These are phyloP conservation scores for Lactifluus echinatus DNA, from an alignment of 768 basidiomycete species.

Conservation along the genomic window DNA sequence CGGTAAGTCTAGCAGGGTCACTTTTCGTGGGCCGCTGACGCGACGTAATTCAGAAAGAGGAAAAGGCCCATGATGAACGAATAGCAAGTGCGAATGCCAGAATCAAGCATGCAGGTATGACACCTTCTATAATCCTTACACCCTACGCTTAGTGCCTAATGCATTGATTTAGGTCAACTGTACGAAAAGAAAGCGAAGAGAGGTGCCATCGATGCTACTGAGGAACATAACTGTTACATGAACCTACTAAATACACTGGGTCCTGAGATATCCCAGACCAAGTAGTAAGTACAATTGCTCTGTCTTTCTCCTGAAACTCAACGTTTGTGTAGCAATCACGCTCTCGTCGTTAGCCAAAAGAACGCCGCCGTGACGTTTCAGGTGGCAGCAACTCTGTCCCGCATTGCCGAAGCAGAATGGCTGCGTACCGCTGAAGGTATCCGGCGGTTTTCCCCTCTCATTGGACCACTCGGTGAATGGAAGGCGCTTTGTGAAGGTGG, in stretches of 20 bases:
- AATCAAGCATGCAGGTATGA: conserved; percentile 67
- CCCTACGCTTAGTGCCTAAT: neutral
- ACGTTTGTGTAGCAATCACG: conserved; percentile 50
- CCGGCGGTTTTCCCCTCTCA: conserved; percentile 52
- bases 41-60: conserved; percentile 52
- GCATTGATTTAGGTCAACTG: conserved; percentile 53
- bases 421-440: conserved; percentile 61
- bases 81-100: conserved; percentile 56
- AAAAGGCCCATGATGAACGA: conserved; percentile 66
- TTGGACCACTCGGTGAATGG: conserved; percentile 70
- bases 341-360: conserved; percentile 50
- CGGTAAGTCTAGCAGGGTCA: conserved; percentile 38
- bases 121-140: neutral
- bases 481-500: conserved; percentile 66
- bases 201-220: conserved; percentile 52
- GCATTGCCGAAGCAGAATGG: conserved; percentile 79
- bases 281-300: conserved; percentile 46
- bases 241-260: conserved; percentile 62
- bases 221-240: conserved; percentile 74
- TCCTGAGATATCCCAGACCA: conserved; percentile 72
- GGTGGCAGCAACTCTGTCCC: conserved; percentile 55
- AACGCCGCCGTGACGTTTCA: conserved; percentile 50
- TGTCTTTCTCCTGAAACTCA: neutral
- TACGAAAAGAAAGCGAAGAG: conserved; percentile 81
- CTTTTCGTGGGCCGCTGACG: neutral